Evolutionary conservation across 1,284 basidiomycete genomes (phyloP).

Genomic region (Coniophora puteana): DNA sequence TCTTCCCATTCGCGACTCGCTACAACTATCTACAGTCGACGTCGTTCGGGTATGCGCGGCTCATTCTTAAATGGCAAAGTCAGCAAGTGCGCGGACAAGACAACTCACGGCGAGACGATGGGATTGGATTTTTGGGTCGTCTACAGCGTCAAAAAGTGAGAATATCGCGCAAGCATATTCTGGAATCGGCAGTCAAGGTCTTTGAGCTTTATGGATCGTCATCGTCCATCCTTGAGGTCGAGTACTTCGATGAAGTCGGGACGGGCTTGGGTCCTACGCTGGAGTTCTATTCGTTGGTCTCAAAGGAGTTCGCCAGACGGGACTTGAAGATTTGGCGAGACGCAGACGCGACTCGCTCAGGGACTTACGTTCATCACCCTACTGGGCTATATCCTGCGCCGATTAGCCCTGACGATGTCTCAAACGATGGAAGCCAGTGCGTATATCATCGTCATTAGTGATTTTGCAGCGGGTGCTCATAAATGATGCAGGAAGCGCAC

Average conservation of each 20-base stretch:
- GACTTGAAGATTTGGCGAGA: conserved; percentile 91
- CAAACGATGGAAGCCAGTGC: conserved; percentile 68
- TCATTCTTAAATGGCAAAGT: conserved; percentile 89
- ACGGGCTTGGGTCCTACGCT: conserved; percentile 98
- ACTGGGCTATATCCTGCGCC: conserved; percentile 89
- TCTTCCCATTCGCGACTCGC: conserved; percentile 97
- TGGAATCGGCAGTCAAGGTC: conserved; percentile 97
- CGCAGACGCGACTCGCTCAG: conserved; percentile 61
- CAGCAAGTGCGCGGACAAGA: conserved; percentile 74
- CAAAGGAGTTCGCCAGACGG: conserved; percentile 87
- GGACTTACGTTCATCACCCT: conserved; percentile 77
- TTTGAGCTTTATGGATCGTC: conserved; percentile 96
- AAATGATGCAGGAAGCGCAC: conserved; percentile 58
- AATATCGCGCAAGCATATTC: conserved; percentile 89
- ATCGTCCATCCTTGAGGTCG: conserved; percentile 91
- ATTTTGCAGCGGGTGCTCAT: conserved; percentile 4
- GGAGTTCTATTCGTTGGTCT: conserved; percentile 95
- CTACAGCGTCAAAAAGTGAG: conserved; percentile 96
- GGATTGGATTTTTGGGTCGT: conserved; percentile 87
- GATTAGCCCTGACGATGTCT: conserved; percentile 59
- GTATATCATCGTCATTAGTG: conserved; percentile 25
- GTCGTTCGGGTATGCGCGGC: conserved; percentile 93
- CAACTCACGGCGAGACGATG: conserved; percentile 80
- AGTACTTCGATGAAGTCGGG: conserved; percentile 99
- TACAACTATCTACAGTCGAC: conserved; percentile 97